A percentile compares a stretch with the other conserved stretches of the same genome.
These are phyloP conservation scores for Vitis labrusca DNA, from an alignment of 164 flowering plant genomes.

Conservation along the genomic window DNA sequence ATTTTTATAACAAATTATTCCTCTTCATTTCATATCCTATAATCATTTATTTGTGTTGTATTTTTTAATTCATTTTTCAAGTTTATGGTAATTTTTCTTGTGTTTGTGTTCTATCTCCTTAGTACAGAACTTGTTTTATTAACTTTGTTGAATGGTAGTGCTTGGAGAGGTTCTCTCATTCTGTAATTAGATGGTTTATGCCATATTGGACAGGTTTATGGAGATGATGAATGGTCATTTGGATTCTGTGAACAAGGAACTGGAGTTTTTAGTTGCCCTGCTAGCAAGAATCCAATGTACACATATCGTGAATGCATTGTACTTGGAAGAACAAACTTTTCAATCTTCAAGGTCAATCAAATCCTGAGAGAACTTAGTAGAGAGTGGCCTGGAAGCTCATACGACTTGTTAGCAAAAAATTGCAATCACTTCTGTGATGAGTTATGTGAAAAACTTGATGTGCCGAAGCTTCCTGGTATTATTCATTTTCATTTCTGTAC, in stretches of 20 bases:
- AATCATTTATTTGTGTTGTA: neutral
- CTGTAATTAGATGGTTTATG: neutral
- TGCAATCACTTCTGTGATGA: slow-evolving; percentile 99
- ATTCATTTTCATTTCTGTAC: no score
- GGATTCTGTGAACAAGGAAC: slow-evolving; percentile 91
- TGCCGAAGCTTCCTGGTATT: slow-evolving; percentile 90
- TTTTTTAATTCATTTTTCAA: neutral
- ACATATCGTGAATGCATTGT: slow-evolving; percentile 79
- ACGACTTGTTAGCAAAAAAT: slow-evolving; percentile 83
- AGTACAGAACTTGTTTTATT: neutral
- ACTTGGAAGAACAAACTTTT: slow-evolving; percentile 66
- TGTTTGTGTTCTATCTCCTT: neutral
- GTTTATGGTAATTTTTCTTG: neutral
- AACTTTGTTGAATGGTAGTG: neutral
- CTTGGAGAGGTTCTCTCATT: neutral
- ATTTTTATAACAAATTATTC: neutral
- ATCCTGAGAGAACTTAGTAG: slow-evolving; percentile 84
- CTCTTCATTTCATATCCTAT: neutral
- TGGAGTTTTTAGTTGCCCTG: slow-evolving; percentile 91
- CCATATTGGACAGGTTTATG: slow-evolving; percentile 61
- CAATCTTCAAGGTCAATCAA: slow-evolving; percentile 71
- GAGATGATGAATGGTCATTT: slow-evolving; percentile 95
- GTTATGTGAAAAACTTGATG: slow-evolving; percentile 84
- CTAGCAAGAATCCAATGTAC: slow-evolving; percentile 88
- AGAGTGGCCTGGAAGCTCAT: slow-evolving; percentile 91